Conservation (phyloP, 1,284 basidiomycete species). For the Malassezia globosa region DNA sequence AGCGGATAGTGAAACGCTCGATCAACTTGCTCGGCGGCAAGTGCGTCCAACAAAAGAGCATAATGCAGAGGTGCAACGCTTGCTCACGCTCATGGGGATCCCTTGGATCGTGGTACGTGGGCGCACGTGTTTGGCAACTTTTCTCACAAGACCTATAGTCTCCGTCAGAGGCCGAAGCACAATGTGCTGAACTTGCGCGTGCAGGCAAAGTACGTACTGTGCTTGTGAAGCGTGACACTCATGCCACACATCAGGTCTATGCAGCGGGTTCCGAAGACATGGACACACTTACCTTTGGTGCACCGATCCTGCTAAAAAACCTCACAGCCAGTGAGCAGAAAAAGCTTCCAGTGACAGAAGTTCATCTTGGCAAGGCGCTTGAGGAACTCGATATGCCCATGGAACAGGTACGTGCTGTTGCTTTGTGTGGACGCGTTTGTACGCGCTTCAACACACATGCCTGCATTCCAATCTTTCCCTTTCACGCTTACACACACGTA, state of each 20-base stretch:
- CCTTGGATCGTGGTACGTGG: constrained; percentile 58
- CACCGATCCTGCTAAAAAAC: constrained; percentile 84
- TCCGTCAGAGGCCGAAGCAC: constrained; percentile 94
- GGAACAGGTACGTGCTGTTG: constrained; percentile 64
- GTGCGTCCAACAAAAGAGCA: constrained; percentile 92
- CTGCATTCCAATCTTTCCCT: too few relatives aligned
- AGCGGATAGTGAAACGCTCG: constrained; percentile 66
- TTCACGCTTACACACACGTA: not conserved
- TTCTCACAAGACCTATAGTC: too few relatives aligned
- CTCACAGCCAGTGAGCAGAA: constrained; percentile 98
- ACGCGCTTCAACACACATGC: too few relatives aligned
- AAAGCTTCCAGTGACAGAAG: constrained; percentile 92
- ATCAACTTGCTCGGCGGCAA: constrained; percentile 76
- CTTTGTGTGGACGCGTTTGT: too few relatives aligned
- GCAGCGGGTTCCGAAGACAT: constrained; percentile 98
- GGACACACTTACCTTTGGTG: constrained; percentile 93
- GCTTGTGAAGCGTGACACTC: not conserved
- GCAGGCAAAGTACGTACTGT: constrained; percentile 61
- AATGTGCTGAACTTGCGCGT: constrained; percentile 90
- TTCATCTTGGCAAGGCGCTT: constrained; percentile 68
- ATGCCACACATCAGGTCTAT: constrained; percentile 80
- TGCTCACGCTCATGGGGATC: constrained; percentile 91
- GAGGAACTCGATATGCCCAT: constrained; percentile 83
- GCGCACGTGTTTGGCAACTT: not conserved
- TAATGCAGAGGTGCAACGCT: constrained; percentile 82